Base-by-base conservation (phyloP, 1,284 basidiomycete genomes). In the Fomitopsis schrenkii region DNA sequence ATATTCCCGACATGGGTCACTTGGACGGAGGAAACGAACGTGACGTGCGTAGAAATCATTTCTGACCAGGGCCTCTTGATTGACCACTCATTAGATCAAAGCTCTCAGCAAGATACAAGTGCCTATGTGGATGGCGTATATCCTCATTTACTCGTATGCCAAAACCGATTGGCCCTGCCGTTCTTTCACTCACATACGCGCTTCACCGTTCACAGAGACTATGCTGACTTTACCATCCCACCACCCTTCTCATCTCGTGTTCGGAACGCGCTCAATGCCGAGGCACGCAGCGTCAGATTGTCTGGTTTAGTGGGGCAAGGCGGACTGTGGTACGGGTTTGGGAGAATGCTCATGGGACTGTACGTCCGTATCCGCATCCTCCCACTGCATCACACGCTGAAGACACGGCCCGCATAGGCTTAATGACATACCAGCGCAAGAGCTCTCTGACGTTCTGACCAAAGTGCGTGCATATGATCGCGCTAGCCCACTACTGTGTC, bases 271-370 rank as follows among this genome's bases (percentile, higher is more conserved):
- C 79, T 96, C 58, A 93, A 89, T 66, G 94, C 94, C 12, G 91
- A 94, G 58, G 82, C 94, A 12, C 82, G 84, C 28, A 92, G 90
- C 64, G 93, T 97, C 59, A 87, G 85, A 59, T 79, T 96, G 4
- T 85, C 90, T 4, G 83, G 81, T 40, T 83, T 95, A 3, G 93
- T 96, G 3, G 94, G 94, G 5, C 86, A 87, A n/a, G 91, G 91
- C 7, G 91, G 93, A 3, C 77, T 87, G 67, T 97, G 94, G 94
- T 97, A 96, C 72, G 88, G 88, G 2, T 95, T 94, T 72, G 94
- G 94, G 14, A 86, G 87, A 70, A 85, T 86, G 67, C 85, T 95
- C 62, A 90, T 89, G 76, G 86, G 88, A 58, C 82, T 95, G 93
- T 93, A 14, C 40, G 6, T 28, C 40, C 30, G 22, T 22, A 22